These are phyloP conservation scores for Candida sp. DNA, from an alignment of 1,139 yeast species.

Conservation along the genomic window DNA sequence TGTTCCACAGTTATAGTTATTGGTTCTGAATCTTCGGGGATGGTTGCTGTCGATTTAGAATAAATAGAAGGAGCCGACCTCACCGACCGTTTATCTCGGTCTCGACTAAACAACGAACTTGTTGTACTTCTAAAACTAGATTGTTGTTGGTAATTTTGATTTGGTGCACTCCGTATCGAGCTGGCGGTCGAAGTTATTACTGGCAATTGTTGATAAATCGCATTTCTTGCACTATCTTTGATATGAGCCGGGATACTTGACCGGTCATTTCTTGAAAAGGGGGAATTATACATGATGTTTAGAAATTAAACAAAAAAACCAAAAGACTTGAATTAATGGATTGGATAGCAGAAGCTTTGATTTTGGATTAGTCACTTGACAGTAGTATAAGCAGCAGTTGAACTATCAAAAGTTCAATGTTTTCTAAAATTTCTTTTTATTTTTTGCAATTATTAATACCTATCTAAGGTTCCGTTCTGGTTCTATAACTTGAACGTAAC, in stretches of 20 bases:
- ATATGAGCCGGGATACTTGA: constrained; percentile 40
- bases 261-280: constrained; percentile 28
- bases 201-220: constrained; percentile 44
- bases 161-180: constrained; percentile 32
- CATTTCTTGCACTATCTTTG: constrained; percentile 44
- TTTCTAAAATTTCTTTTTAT: too few relatives aligned
- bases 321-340: too few relatives aligned
- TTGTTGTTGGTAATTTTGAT: constrained; percentile 11
- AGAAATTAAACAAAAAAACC: neutral
- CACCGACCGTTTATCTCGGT: constrained; percentile 31
- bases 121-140: constrained; percentile 5
- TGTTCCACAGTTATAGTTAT: constrained; percentile 42
- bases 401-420: too few relatives aligned
- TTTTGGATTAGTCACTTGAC: too few relatives aligned
- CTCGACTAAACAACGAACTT: constrained; percentile 7
- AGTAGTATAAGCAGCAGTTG: too few relatives aligned
- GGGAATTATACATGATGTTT: constrained; percentile 40
- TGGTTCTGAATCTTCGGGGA: constrained; percentile 47
- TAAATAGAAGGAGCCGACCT: constrained; percentile 44
- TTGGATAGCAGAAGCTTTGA: too few relatives aligned
- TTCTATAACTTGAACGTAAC: too few relatives aligned
- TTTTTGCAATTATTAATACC: too few relatives aligned
- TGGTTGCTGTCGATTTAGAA: constrained; percentile 42
- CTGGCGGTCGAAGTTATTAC: constrained; percentile 22
- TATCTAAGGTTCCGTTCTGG: too few relatives aligned